Evolutionary conservation across 2,329 filamentous ascomycete genomes (phyloP), one percentile per base, ranked within the genome.

Genomic region (Alternaria gaisen): DNA sequence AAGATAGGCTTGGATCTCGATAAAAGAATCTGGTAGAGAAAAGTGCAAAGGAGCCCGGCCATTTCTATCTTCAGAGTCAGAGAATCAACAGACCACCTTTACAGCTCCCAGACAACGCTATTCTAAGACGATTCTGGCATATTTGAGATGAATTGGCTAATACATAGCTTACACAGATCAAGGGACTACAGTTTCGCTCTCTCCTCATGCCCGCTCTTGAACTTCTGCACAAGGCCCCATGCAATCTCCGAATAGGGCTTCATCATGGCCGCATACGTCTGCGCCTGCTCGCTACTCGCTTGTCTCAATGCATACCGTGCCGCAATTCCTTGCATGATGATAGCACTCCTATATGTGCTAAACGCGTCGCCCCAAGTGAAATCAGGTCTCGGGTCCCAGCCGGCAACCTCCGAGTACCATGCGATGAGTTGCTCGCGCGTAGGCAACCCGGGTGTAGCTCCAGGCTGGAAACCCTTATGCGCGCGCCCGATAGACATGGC

Each of bases 241-340:
- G 93, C 92, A 70, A 91, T 84, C 78, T 92, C 85, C 0, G 90
- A 93, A 82, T 94, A 87, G 22, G 91, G 89, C 46, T 82, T 84
- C 80, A 91, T 89, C 77, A 87, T 86, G 56, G 81, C 82, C 2
- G 85, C 93, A 79, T 97, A 92, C 42, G 88, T 85, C 69, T 84
- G 86, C 7, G 95, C 95, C 76, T 91, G 87, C 59, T 88, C 91
- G 77, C 93, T 97, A 80, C 93, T 97, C 38, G 95, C 95, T 84
- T 98, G 94, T 50, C 94, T 83, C 48, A 86, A 82, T 26, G 95
- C 95, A 77, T 91, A 91, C 65, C 95, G 83, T 51, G 95, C 95
- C 50, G 94, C 94, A 76, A 99, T 98, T 3, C 95, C 95, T 82
- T 99, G 95, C 89, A 83, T 87, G 74, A 90, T 89, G 41, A 90